Percentiles rank a stretch among this genome's conserved stretches.
Evolutionary conservation across 1,284 basidiomycete species (phyloP).

Genomic region (Cryptococcus sp.): DNA sequence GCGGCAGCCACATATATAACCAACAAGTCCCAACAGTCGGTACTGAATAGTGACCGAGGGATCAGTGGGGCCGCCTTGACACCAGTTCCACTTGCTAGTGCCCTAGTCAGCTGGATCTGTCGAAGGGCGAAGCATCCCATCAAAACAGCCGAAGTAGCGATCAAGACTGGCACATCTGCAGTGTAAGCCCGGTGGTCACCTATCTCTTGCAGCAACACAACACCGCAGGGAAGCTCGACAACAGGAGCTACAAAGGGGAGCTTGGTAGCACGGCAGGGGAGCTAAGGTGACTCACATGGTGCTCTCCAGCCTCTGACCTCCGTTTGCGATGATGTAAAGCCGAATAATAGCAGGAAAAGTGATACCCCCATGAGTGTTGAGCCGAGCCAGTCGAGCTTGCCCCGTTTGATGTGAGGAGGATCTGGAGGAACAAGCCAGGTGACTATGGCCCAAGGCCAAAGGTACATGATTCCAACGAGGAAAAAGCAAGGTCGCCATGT

Average conservation of each 20-base stretch:
- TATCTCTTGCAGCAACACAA: too few relatives aligned
- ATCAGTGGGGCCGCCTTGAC: neutral
- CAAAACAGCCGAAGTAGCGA: neutral
- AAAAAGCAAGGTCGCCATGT: slow-evolving; percentile 9
- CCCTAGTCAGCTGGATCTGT: neutral
- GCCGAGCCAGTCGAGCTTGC: neutral
- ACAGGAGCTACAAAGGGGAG: too few relatives aligned
- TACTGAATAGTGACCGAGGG: neutral
- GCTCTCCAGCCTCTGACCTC: neutral
- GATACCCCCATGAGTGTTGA: neutral
- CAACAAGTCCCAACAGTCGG: neutral
- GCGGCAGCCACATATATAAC: neutral
- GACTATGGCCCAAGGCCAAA: slow-evolving; percentile 4
- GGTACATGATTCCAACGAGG: neutral
- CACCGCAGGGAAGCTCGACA: too few relatives aligned
- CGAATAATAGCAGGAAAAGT: neutral
- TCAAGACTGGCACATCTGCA: neutral
- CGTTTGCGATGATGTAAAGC: neutral
- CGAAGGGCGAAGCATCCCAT: neutral
- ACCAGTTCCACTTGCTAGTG: slow-evolving; percentile 41
- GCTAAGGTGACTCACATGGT: neutral
- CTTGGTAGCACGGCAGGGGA: too few relatives aligned
- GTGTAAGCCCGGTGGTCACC: neutral
- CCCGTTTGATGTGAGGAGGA: neutral
- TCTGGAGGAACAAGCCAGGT: neutral